Conservation (phyloP, 352 stramenopile species). For the Bremia lactucae region DNA sequence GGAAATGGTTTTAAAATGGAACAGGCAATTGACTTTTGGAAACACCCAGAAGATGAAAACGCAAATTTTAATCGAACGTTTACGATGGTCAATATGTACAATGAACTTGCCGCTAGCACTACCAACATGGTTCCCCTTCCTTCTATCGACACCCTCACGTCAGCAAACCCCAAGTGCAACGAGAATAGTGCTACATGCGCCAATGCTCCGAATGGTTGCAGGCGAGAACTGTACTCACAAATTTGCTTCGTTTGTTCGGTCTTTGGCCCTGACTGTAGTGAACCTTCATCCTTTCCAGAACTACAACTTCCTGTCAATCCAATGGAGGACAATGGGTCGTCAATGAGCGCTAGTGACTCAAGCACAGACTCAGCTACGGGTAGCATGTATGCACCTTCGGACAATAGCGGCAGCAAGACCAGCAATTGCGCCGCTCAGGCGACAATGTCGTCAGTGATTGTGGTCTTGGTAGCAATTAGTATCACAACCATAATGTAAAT, state of each 20-base stretch:
- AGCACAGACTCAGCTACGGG: too few species aligned
- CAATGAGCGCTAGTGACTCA: too few species aligned
- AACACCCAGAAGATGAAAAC: constrained; percentile 25
- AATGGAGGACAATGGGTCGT: too few species aligned
- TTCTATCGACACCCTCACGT: constrained; percentile 20
- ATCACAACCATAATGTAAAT: too few species aligned
- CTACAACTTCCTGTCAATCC: neutral
- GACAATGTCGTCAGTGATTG: too few species aligned
- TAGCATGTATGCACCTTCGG: too few species aligned
- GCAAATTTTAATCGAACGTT: constrained; percentile 34
- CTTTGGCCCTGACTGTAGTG: neutral
- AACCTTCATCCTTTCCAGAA: neutral
- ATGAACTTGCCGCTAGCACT: constrained; percentile 23
- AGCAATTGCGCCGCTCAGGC: too few species aligned
- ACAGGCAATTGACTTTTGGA: constrained; percentile 50
- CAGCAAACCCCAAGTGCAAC: constrained; percentile 57
- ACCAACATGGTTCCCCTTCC: constrained; percentile 43
- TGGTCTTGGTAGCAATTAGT: too few species aligned
- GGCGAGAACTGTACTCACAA: constrained; percentile 49
- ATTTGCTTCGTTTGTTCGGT: constrained; percentile 48
- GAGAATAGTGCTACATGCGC: constrained; percentile 44
- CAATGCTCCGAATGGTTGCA: constrained; percentile 32
- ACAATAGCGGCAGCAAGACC: too few species aligned
- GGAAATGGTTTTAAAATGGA: constrained; percentile 21
- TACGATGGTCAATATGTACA: constrained; percentile 44